phyloP scores from a whole-genome alignment of 2,329 filamentous ascomycete genomes.

The Ampelomyces quisqualis region DNA sequence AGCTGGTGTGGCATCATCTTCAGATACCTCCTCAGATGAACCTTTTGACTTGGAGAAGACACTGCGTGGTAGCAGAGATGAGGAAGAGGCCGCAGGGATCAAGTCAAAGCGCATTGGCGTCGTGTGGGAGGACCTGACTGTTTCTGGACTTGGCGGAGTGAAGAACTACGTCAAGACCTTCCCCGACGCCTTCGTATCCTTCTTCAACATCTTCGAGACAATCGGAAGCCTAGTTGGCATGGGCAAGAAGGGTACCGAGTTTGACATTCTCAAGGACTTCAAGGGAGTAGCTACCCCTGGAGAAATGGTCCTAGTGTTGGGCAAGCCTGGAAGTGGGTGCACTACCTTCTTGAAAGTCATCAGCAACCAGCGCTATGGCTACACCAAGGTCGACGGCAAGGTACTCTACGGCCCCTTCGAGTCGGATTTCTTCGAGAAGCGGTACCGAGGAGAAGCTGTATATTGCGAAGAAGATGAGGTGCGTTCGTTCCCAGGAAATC shows the following conservation, averaged over 20 bases:
- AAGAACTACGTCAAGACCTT: constrained; percentile 74
- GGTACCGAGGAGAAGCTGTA: constrained; percentile 77
- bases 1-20: constrained; percentile 36
- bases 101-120: constrained; percentile 71
- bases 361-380: constrained; percentile 58
- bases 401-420: constrained; percentile 76
- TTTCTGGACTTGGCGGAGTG: constrained; percentile 71
- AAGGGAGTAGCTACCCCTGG: constrained; percentile 62
- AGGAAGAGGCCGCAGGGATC: constrained; percentile 76
- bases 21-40: constrained; percentile 43
- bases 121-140: constrained; percentile 74
- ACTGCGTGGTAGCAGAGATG: constrained; percentile 68
- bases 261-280: constrained; percentile 73
- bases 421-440: constrained; percentile 65
- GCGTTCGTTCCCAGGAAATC: no score
- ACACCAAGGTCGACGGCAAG: constrained; percentile 65
- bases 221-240: constrained; percentile 63
- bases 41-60: constrained; percentile 75
- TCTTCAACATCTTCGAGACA: constrained; percentile 72
- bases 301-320: constrained; percentile 85
- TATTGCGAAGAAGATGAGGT: constrained; percentile 76
- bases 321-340: constrained; percentile 66
- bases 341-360: constrained; percentile 58
- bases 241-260: constrained; percentile 67
- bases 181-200: constrained; percentile 72